phyloP scores from a whole-genome alignment of 208 protist genomes.

The Trypanosoma vivax region DNA sequence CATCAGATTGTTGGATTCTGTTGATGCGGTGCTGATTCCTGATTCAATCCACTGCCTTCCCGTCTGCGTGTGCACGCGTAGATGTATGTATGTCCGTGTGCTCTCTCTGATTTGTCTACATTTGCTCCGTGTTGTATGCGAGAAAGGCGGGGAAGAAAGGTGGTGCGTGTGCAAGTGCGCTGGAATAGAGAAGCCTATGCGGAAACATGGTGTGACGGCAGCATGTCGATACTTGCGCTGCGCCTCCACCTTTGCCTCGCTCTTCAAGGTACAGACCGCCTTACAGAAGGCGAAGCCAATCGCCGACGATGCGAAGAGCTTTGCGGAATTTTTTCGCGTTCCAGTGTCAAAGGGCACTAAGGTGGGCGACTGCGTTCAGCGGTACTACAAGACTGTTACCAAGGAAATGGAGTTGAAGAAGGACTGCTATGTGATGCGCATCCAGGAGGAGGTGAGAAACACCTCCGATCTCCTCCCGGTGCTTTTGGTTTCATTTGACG shows the following conservation, averaged over 20 bases:
- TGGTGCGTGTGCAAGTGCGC: not conserved
- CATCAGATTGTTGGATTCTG: no score
- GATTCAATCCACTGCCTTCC: no score
- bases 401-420: slow-evolving; percentile 17
- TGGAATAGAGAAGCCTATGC: not conserved
- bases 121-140: not conserved
- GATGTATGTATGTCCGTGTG: no score
- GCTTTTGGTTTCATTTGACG: slow-evolving; percentile 40
- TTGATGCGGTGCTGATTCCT: no score
- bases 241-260: slow-evolving; percentile 20
- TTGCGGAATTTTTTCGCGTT: slow-evolving; percentile 43
- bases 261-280: slow-evolving; percentile 39
- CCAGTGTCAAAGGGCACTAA: slow-evolving; percentile 9
- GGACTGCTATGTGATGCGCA: slow-evolving; percentile 14
- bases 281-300: slow-evolving; percentile 24
- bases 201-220: not conserved
- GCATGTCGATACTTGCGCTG: not conserved
- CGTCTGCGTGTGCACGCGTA: no score
- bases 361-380: slow-evolving; percentile 17
- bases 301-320: slow-evolving; percentile 27
- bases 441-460: slow-evolving; percentile 14
- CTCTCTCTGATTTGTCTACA: no score
- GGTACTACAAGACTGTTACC: slow-evolving; percentile 23
- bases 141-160: not conserved
- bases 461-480: slow-evolving; percentile 21